Evolutionary conservation across 495 filamentous ascomycete genomes (phyloP), one percentile per base, ranked within the genome.

Genomic region (Penicillium argentinense): DNA sequence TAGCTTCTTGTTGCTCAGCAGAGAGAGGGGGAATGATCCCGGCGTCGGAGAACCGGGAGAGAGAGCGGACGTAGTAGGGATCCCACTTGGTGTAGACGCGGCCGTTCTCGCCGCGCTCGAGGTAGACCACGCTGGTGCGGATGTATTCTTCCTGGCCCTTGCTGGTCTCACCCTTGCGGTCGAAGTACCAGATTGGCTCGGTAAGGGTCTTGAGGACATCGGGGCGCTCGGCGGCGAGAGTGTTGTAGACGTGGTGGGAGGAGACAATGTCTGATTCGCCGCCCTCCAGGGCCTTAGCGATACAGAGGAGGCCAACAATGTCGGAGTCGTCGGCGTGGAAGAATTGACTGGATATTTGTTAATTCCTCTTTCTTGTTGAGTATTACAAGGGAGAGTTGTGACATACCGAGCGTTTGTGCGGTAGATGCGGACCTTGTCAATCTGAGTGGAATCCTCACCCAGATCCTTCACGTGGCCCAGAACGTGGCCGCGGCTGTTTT

Each of bases 151-250:
- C 81, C 66, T 95, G 73, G 21, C 87, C 89, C 27, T 75, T 71
- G 25, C 77, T 83, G 2, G 78, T 82, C 70, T 95, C 91, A 32
- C 91, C 91, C 68, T 96, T 96, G 49, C 90, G 87, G 63, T 96
- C 91, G 60, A 96, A 93, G 69, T 93, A 95, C 90, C 91, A 96
- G 55, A 86, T 82, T 0, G 89, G 88, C 47, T 82, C 67, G 2
- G 85, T 84, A 39, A 96, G 72, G 24, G 80, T 80, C 65, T 85
- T 78, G 0, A 87, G 79, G 6, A 95, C 85, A 53, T 93, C 89
- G 0, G 89, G 91, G 4, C 85, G 81, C 62, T 91, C 83, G 7
- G 51, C 57, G 61, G 88, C 84, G 5, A 96, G 75, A 12, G 74
- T 75, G 64, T 95, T 95, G 78, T 85, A 96, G 47, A 96, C 84